Percentiles rank a stretch among this genome's conserved stretches.
Evolutionary conservation across 177 flowering plant genomes (phyloP).

Genomic region (Telopea speciosissima): DNA sequence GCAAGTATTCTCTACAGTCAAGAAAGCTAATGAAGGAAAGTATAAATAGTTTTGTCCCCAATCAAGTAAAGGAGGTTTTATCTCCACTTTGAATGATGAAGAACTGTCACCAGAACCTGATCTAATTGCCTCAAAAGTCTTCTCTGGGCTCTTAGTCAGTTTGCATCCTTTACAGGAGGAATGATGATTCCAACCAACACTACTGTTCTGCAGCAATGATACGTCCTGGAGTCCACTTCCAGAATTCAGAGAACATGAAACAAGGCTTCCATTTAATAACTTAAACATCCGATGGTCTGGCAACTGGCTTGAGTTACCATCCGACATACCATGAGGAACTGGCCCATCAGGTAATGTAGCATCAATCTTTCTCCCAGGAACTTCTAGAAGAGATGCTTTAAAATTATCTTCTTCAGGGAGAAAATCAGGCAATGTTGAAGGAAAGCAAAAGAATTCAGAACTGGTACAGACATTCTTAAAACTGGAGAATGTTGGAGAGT

Average conservation of each 20-base stretch:
- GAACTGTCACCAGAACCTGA: conserved; percentile 22
- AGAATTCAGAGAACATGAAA: conserved; percentile 47
- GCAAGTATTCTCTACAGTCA: conserved; percentile 50
- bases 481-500: conserved; percentile 11
- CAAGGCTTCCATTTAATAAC: conserved; percentile 35
- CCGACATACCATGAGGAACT: conserved; percentile 9
- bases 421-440: conserved; percentile 49
- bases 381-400: conserved; percentile 15
- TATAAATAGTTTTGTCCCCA: conserved; percentile 64
- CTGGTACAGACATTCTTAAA: conserved; percentile 31
- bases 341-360: conserved; percentile 20
- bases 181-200: conserved; percentile 19
- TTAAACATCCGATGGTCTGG: conserved; percentile 28
- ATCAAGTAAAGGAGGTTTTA: conserved; percentile 58
- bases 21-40: conserved; percentile 48
- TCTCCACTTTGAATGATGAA: conserved; percentile 40
- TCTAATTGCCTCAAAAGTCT: conserved; percentile 23
- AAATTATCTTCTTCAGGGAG: conserved; percentile 18
- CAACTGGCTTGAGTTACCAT: conserved; percentile 39
- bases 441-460: conserved; percentile 52
- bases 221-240: conserved; percentile 22
- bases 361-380: conserved; percentile 18
- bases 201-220: conserved; percentile 13
- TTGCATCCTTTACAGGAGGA: conserved; percentile 32
- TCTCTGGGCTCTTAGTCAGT: conserved; percentile 13